These are phyloP conservation scores for Eudorina sp. DNA, from an alignment of 139 green algal species.

Conservation along the genomic window DNA sequence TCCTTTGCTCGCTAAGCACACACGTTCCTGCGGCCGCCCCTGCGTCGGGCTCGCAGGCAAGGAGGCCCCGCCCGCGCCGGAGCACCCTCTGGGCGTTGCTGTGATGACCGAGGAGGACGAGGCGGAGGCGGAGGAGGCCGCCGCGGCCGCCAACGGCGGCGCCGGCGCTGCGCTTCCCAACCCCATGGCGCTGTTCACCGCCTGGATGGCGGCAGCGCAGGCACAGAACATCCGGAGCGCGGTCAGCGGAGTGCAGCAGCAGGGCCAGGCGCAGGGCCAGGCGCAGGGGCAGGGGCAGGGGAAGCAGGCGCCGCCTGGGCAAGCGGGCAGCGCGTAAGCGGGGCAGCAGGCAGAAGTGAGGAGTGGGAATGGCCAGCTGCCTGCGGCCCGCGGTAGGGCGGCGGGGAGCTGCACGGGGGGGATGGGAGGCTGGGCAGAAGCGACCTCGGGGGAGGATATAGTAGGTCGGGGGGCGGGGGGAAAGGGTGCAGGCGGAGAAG, in stretches of 20 bases:
- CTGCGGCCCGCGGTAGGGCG: too few species aligned
- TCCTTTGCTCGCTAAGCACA: too few species aligned
- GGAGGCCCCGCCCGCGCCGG: slow-evolving; percentile 54
- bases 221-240: slow-evolving; percentile 56
- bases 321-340: too few species aligned
- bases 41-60: slow-evolving; percentile 49
- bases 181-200: slow-evolving; percentile 65
- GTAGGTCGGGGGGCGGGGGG: too few species aligned
- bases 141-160: neutral
- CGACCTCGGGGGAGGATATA: too few species aligned
- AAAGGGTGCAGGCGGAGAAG: too few species aligned
- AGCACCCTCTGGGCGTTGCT: neutral
- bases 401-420: too few species aligned
- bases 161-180: slow-evolving; percentile 26
- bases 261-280: neutral
- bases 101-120: neutral
- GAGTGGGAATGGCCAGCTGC: too few species aligned
- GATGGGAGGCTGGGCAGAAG: too few species aligned
- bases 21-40: too few species aligned
- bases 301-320: neutral
- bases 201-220: slow-evolving; percentile 70
- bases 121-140: neutral
- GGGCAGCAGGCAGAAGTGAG: too few species aligned
- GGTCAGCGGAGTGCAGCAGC: slow-evolving; percentile 7
- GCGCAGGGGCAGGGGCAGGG: neutral